A percentile compares a stretch with the other conserved stretches of the same genome.
Evolutionary conservation across 1,139 yeast genomes (phyloP).

Genomic region (Saccharomycopsis hybrid): DNA sequence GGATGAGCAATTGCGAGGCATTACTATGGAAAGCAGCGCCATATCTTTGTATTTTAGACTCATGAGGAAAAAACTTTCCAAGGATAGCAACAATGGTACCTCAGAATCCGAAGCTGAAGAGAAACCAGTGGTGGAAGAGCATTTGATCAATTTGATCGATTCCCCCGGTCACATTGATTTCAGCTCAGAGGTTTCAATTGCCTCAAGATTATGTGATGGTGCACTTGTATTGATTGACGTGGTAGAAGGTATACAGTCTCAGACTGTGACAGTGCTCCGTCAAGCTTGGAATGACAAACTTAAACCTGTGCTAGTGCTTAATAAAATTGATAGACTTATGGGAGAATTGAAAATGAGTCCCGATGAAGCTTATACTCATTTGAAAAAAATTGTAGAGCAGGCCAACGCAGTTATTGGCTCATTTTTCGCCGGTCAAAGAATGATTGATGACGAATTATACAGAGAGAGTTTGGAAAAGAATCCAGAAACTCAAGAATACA

Average conservation of each 20-base stretch:
- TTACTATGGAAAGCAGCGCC: constrained; percentile 96
- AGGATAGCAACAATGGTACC: constrained; percentile 23
- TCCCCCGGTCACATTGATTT: constrained; percentile 99
- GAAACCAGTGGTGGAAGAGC: constrained; percentile 53
- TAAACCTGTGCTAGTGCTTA: constrained; percentile 84
- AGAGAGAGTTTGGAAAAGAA: constrained; percentile 50
- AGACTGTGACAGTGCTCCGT: constrained; percentile 87
- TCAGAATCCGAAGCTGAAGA: constrained; percentile 32
- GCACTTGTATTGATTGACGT: constrained; percentile 94
- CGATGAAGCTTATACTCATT: constrained; percentile 76
- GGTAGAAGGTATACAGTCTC: constrained; percentile 97
- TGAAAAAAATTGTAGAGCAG: constrained; percentile 76
- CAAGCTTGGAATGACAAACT: constrained; percentile 95
- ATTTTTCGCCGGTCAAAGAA: constrained; percentile 87
- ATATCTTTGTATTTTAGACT: constrained; percentile 79
- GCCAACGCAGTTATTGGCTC: constrained; percentile 94
- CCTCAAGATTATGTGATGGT: constrained; percentile 93
- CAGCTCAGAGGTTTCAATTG: constrained; percentile 91
- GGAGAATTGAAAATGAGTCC: constrained; percentile 80
- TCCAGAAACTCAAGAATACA: constrained; percentile 43
- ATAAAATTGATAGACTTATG: constrained; percentile 84
- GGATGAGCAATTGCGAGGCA: constrained; percentile 94
- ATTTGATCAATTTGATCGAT: constrained; percentile 85
- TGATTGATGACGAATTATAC: constrained; percentile 85
- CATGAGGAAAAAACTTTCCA: constrained; percentile 34